These are phyloP conservation scores for Rhynchospora pubera DNA, from an alignment of 176 grass and related monocot species.

Conservation along the genomic window DNA sequence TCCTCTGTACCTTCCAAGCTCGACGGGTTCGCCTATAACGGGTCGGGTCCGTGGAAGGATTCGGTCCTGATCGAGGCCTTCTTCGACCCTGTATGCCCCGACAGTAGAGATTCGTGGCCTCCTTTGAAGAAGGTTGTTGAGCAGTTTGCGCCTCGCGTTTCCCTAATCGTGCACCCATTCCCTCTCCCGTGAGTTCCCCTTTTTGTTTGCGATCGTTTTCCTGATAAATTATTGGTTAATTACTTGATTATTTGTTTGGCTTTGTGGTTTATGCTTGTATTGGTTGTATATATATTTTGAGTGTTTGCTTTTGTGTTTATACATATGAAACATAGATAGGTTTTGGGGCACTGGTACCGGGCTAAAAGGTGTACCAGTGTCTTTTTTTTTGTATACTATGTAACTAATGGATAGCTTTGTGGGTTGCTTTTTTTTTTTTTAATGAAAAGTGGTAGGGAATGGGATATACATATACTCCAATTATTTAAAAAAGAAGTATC, in stretches of 20 bases:
- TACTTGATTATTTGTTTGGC: too few relatives aligned
- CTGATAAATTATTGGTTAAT: background rate
- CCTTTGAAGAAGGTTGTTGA: conserved; percentile 57
- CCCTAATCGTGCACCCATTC: conserved; percentile 86
- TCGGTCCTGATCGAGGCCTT: conserved; percentile 80
- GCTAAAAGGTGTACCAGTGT: too few relatives aligned
- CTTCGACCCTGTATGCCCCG: conserved; percentile 81
- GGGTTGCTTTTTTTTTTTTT: too few relatives aligned
- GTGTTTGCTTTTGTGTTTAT: too few relatives aligned
- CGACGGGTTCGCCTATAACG: conserved; percentile 64
- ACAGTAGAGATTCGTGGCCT: conserved; percentile 71
- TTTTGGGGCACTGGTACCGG: too few relatives aligned
- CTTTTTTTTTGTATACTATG: too few relatives aligned
- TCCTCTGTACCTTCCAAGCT: conserved; percentile 51
- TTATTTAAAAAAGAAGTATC: background rate
- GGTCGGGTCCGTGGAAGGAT: conserved; percentile 42
- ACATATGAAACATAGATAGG: too few relatives aligned
- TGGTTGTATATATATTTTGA: too few relatives aligned
- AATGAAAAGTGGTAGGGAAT: too few relatives aligned
- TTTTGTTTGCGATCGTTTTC: background rate
- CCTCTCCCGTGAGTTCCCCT: conserved; percentile 65
- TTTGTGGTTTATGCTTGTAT: too few relatives aligned
- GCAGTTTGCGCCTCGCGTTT: conserved; percentile 42
- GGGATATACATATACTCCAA: too few relatives aligned
- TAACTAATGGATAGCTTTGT: too few relatives aligned